Evolutionary conservation across 148 eudicot species (phyloP).

Genomic region (Amaranthus cruentus): DNA sequence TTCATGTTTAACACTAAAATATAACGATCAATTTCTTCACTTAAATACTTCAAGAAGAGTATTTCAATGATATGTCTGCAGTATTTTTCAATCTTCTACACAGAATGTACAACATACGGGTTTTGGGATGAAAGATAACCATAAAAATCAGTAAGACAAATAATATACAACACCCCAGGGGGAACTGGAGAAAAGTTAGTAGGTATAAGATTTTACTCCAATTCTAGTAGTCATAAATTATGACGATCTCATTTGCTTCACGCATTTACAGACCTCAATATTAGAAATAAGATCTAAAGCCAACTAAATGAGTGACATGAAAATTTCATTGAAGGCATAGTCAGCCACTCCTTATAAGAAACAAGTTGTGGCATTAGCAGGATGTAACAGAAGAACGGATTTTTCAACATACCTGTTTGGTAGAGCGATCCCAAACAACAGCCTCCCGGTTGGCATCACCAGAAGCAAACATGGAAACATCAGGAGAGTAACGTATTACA

Average conservation of each 20-base stretch:
- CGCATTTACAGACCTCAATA: not conserved
- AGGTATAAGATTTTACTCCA: no score
- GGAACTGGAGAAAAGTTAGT: no score
- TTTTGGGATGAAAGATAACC: no score
- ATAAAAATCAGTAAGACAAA: no score
- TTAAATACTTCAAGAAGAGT: no score
- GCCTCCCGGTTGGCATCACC: slow-evolving; percentile 92
- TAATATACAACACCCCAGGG: no score
- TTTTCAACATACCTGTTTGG: slow-evolving; percentile 55
- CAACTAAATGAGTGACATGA: not conserved
- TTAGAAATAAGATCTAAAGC: not conserved
- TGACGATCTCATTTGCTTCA: not conserved
- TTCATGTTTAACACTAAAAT: no score
- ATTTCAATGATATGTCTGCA: no score
- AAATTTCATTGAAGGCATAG: not conserved
- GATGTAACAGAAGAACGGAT: not conserved
- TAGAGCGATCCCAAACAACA: slow-evolving; percentile 85
- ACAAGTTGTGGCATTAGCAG: not conserved
- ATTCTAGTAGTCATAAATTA: no score
- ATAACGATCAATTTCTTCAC: no score
- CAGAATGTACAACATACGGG: no score
- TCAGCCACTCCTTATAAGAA: not conserved
- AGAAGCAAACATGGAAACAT: slow-evolving; percentile 90
- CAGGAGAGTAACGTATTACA: slow-evolving; percentile 81
- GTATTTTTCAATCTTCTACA: no score